Evolutionary conservation across 108 stramenopile genomes (phyloP), one percentile per base, ranked within the genome.

Genomic region (Nitzschia putrida): DNA sequence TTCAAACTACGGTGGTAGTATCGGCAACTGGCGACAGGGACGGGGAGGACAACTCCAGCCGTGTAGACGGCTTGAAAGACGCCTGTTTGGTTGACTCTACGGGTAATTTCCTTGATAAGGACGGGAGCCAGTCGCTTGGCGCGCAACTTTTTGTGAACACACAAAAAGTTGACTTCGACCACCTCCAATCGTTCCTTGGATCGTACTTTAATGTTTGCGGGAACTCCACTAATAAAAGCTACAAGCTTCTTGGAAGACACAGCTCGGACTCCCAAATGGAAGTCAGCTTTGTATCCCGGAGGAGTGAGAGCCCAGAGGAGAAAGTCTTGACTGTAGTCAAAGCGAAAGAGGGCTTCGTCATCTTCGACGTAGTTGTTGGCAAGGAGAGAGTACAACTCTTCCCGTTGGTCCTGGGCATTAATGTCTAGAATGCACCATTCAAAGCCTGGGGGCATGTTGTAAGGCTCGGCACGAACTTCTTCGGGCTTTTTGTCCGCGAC

Each of bases 341-440:
- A 99, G 37, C 99, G 93, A 82, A 99, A 99, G 73, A 96, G 85
- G 69, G 83, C 78, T 67, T 98, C 98, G 71, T 98, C 98, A 69
- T 99, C 99, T 76, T 99, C 98, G 39, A 99, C 99, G 71, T 99
- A 99, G 76, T 99, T 99, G 73, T 96, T 86, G 49, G 91, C 89
- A 38, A 99, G 82, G 39, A 99, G 81, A 23, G 81, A 83, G 83
- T 99, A 99, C n/a, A 98, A 80, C 76, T 98, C 97, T 24, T 86
- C 49, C 38, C 80, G 80, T 67, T 90, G 67, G 26, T 66, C 69
- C 4, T 66, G 59, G 54, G 89, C 73, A 58, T 64, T 83, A 26
- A 98, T 86, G 71, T 98, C 94, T 43, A 99, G 68, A 21, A 70
- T 64, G 52, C 71, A 82, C 99, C 99, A 99, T 74, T 91, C 94